Evolutionary conservation across 2,329 filamentous ascomycete species (phyloP).

Genomic region (Curvularia sp.): DNA sequence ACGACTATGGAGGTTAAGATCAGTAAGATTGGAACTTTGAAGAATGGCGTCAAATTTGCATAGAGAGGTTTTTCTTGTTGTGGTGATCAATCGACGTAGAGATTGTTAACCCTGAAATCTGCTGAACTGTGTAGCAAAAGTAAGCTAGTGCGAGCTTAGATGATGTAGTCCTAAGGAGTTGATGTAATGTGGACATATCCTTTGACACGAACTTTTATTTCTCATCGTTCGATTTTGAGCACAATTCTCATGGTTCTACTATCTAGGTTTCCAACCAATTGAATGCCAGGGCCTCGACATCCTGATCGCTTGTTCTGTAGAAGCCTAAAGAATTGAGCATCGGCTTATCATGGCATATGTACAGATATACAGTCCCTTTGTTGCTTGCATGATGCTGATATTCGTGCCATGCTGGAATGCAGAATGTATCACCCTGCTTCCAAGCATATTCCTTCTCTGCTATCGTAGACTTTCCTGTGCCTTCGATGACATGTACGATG

Average conservation of each 20-base stretch:
- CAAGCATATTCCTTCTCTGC: constrained; percentile 51
- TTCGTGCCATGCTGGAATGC: constrained; percentile 60
- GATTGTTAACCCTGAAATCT: not conserved
- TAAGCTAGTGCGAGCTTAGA: not conserved
- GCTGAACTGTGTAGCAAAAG: not conserved
- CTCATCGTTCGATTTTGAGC: not conserved
- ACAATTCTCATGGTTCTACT: no score
- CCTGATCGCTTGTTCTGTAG: constrained; percentile 53
- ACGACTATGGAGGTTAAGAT: constrained; percentile 26
- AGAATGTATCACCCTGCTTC: constrained; percentile 63
- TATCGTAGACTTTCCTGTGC: constrained; percentile 54
- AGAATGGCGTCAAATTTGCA: constrained; percentile 19
- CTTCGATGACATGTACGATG: constrained; percentile 62
- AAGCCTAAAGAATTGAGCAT: constrained; percentile 62
- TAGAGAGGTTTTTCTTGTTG: not conserved
- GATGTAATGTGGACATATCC: not conserved
- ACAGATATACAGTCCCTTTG: constrained; percentile 55
- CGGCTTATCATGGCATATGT: constrained; percentile 62
- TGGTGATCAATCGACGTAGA: not conserved
- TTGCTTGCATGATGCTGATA: constrained; percentile 57
- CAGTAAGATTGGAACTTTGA: constrained; percentile 27
- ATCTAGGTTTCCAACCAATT: not conserved
- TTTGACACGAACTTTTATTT: not conserved
- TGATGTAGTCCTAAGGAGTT: not conserved
- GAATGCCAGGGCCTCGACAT: constrained; percentile 52